phyloP scores from a whole-genome alignment of 225 moss, liverwort and hornwort genomes.

The Pseudoscleropodium purum region DNA sequence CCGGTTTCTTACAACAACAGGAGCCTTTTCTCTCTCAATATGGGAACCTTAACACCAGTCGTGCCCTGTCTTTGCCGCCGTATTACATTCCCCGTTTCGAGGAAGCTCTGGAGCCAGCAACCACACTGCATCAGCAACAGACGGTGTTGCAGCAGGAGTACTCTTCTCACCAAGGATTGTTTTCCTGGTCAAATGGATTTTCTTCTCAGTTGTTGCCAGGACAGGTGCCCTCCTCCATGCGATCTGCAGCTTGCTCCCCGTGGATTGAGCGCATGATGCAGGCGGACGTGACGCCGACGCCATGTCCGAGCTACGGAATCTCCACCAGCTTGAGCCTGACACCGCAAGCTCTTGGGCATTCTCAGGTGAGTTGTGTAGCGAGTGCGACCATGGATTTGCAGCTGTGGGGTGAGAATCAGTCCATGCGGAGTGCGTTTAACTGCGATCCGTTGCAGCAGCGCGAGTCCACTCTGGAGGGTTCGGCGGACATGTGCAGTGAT shows the following conservation, averaged over 20 bases:
- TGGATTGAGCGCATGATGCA: constrained; percentile 40
- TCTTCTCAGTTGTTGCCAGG: background rate
- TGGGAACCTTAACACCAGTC: background rate
- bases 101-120: background rate
- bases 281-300: constrained; percentile 9
- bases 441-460: background rate
- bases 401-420: constrained; percentile 4
- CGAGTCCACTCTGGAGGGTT: constrained; percentile 13
- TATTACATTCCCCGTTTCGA: constrained; percentile 23
- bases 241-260: background rate
- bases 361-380: constrained; percentile 5
- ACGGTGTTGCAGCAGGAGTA: background rate
- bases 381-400: constrained; percentile 10
- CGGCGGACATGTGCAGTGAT: constrained; percentile 17
- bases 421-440: background rate
- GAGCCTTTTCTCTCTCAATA: background rate
- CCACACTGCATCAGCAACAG: background rate
- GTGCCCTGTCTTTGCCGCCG: background rate
- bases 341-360: background rate
- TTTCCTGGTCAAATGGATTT: background rate
- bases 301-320: constrained; percentile 6
- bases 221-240: background rate
- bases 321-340: constrained; percentile 9
- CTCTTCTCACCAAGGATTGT: background rate
- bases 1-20: background rate